Conservation (phyloP, 1,139 yeast species). For the Nadsonia commutata region DNA sequence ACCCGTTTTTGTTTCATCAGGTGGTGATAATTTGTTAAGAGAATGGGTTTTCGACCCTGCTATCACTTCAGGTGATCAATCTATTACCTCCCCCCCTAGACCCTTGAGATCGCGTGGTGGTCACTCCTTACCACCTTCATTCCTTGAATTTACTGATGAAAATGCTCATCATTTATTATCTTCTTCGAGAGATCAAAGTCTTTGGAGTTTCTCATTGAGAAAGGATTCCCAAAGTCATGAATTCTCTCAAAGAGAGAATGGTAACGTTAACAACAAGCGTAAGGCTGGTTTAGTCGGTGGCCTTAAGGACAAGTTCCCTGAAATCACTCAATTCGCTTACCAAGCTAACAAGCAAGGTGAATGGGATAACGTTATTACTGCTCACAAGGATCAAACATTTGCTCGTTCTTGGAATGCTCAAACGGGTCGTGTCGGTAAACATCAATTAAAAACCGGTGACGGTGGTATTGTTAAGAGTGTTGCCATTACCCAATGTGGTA, state of each 20-base stretch:
- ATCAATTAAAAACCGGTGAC: constrained; percentile 58
- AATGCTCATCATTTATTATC: constrained; percentile 75
- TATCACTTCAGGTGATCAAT: constrained; percentile 31
- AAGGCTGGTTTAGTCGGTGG: constrained; percentile 39
- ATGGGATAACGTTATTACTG: constrained; percentile 93
- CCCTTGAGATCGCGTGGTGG: constrained; percentile 91
- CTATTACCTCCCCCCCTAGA: constrained; percentile 77
- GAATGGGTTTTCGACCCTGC: constrained; percentile 93
- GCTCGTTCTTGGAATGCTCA: constrained; percentile 92
- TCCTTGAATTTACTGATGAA: constrained; percentile 63
- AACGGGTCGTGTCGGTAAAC: constrained; percentile 66
- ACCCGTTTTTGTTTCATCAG: constrained; percentile 79
- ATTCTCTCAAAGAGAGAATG: constrained; percentile 47
- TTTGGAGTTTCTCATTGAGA: constrained; percentile 85
- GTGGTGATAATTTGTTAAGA: constrained; percentile 80
- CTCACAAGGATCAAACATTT: constrained; percentile 67
- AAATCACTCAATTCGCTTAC: constrained; percentile 57
- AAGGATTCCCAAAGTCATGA: constrained; percentile 96
- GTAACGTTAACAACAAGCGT: constrained; percentile 39
- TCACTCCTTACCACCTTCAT: constrained; percentile 80
- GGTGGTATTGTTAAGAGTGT: constrained; percentile 70
- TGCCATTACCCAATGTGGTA: constrained; percentile 82
- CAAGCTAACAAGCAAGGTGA: constrained; percentile 72
- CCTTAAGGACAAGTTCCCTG: constrained; percentile 57
- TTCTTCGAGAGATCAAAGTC: constrained; percentile 72